Base-by-base conservation (phyloP, 805 yeast species). In the Metschnikowia reukaufii region DNA sequence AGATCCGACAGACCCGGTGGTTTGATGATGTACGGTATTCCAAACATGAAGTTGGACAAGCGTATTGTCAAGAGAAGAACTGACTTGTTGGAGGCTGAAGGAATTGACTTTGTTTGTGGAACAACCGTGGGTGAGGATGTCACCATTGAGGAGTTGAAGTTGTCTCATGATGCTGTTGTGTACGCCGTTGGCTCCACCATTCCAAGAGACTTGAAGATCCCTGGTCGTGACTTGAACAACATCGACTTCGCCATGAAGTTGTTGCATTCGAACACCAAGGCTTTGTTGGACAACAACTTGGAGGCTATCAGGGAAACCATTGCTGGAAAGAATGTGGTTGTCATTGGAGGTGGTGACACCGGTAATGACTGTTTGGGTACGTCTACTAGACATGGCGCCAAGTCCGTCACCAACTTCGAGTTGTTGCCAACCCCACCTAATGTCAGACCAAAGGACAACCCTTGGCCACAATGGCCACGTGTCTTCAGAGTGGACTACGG, bases 401-500 rank as follows among this genome's bases (percentile, higher is more conserved):
- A 87, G 66, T 86, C 96, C 8, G 97, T 94, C 48, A 79, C 84
- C 55, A 92, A 92, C 79, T 94, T 92, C 67, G 99, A 92, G 74
- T 78, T 92, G 65, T 76, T 92, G 59, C 99, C 99, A 49, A 83
- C 85, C 59, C 99, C 99, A 54, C 88, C 97, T 31, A 77, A 77
- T 25, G 78, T 81, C 49, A 82, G 97, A 67, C 86, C 91, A 38
- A 87, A 83, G 71, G 97, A 94, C 71, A 92, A 92, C 72, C 98
- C 99, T 69, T 92, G 99, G 99, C 99, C 99, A 36, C 99, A 92
- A 74, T 92, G 98, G 98, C 98, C 99, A 58, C 80, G 97, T 66
- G 82, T 94, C 61, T 92, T 94, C 86, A 82, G 98, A 63, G 96
- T 92, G 50, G 99, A 92, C 73, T 92, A 92, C 65, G 99, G 99